Base-by-base conservation (phyloP, 495 filamentous ascomycete species). In the Penicillium antarcticum region DNA sequence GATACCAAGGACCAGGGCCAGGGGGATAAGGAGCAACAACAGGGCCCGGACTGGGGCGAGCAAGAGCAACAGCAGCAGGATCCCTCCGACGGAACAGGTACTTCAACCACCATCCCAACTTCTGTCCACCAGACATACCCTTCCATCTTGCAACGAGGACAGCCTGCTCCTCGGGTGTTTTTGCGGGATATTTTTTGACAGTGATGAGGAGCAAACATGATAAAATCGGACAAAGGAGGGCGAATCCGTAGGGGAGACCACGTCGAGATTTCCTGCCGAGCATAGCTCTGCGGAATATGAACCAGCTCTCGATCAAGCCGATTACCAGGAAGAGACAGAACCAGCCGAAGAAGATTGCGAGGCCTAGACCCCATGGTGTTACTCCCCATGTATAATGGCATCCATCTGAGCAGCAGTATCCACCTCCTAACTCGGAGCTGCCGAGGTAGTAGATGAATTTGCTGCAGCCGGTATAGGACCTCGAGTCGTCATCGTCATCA, bases 231-330 rank as follows among this genome's bases (percentile, higher is more conserved):
- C 48, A 58, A 11, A 56, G 39, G 41, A 50, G 47, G 43, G 58
- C 65, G 62, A 71, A 79, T 34, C 53, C 67, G 34, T 72, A 52
- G 13, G 75, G 74, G n/a, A 72, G 54, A 21, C 74, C 68, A 7
- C 75, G 69, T 3, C 72, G 67, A 5, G 61, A 54, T 16, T 65
- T 55, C 47, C 60, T 55, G 3, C 75, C 74, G 1, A 67, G 48
- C 68, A 76, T 75, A 40, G 73, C 54, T 4, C 71, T 61, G 9
- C 72, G 67, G 63, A 77, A 77, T 48, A 70, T 72, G 44, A 71
- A 58, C 53, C 60, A 79, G 32, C 57, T 70, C 45, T 77, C 74
- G 38, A 70, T 11, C 31, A 76, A 62, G 8, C 72, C 69, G 14
- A 75, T 56, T 23, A 77, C 35, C 42, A 77, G 66, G 43, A 72